Evolutionary conservation across 305 asterid genomes (phyloP), one percentile per base, ranked within the genome.

Genomic region (Fraxinus platypoda): DNA sequence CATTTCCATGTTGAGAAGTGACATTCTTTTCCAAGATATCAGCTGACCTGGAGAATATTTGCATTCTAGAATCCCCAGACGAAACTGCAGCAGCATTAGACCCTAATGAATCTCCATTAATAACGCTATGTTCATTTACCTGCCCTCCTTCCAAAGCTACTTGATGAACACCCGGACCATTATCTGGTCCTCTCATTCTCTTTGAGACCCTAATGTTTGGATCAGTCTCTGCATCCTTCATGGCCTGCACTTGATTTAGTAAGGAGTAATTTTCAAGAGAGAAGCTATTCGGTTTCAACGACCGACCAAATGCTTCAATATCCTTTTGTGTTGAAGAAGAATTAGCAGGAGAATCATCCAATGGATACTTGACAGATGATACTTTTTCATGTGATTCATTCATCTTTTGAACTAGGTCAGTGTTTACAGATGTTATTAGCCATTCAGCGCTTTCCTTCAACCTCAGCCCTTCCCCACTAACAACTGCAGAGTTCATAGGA

Each of bases 271-370:
- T 90, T 84, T 86, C 89, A 78, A 89, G 84, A 57, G 89, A 84
- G 23, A 82, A 59, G 85, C 77, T 87, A 88, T 87, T 91, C 82
- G 95, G 92, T 86, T 88, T 90, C 90, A 93, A 49, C 46, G 92
- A 90, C 78, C 86, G 92, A 74, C 95, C 97, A 87, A 93, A 92
- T 75, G 92, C 93, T 88, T 92, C 92, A 84, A 92, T 85, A 80
- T 93, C 91, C 80, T 86, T 90, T 71, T 87, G 92, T 52, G 87
- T 81, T 59, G 95, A 91, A 84, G 81, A 81, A 49, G 94, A 87
- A 89, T 81, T 87, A 30, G 90, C 80, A 82, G 91, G 89, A 82
- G 94, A 92, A 41, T 81, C 89, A 62, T 88, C 92, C 1, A 81
- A 74, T 19, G 31, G 70, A 75, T 87, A 84, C 54, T 81, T 85